phyloP scores from a whole-genome alignment of 2,329 filamentous ascomycete species.

The Corniculantispora saksenae region DNA sequence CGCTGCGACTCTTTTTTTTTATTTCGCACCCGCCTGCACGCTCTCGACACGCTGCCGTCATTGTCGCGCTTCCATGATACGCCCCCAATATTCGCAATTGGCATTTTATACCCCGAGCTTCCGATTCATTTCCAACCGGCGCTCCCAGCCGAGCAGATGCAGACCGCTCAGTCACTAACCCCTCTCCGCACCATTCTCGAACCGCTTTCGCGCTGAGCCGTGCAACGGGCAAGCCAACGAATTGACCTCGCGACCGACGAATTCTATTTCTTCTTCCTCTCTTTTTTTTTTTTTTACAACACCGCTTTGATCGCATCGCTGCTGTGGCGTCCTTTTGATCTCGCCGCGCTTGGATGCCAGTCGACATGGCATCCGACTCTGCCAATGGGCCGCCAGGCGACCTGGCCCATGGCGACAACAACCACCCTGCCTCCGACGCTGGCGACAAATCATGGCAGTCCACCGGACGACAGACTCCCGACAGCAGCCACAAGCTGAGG shows the following conservation, averaged over 20 bases:
- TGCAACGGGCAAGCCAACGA: neutral
- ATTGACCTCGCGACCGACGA: neutral
- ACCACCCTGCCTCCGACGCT: conserved; percentile 30
- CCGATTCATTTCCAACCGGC: neutral
- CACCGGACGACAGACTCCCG: conserved; percentile 38
- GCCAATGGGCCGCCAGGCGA: conserved; percentile 44
- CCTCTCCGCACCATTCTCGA: conserved; percentile 17
- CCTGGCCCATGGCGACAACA: conserved; percentile 34
- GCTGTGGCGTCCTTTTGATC: conserved; percentile 1
- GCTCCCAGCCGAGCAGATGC: conserved; percentile 20
- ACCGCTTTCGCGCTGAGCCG: conserved; percentile 15
- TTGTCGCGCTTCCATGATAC: neutral
- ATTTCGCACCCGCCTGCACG: neutral
- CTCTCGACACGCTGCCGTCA: neutral
- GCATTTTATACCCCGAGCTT: conserved; percentile 11
- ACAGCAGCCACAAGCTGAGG: conserved; percentile 36
- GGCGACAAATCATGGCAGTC: conserved; percentile 41
- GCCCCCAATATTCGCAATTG: conserved; percentile 13
- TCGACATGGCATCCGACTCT: conserved; percentile 50
- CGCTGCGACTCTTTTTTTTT: neutral
- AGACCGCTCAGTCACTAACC: conserved; percentile 18
- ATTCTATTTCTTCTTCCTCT: neutral
- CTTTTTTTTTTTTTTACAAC: neutral
- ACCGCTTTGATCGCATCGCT: neutral
- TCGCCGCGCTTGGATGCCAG: conserved; percentile 10